These are phyloP conservation scores for Xylogone sp. DNA, from an alignment of 2,329 filamentous ascomycete genomes.

Conservation along the genomic window DNA sequence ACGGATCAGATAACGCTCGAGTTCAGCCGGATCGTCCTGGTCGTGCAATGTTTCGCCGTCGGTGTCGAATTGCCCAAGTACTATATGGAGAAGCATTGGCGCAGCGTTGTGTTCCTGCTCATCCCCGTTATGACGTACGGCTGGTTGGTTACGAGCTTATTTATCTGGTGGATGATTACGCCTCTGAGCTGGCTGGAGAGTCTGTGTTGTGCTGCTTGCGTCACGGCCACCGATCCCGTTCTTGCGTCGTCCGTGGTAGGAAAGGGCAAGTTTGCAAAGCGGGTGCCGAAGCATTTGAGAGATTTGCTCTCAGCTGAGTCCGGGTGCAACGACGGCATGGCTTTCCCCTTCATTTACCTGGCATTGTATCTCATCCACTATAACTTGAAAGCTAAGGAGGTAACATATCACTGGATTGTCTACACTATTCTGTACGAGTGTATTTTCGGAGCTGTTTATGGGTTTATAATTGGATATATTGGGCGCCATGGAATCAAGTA, in stretches of 20 bases:
- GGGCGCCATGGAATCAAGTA: conserved; percentile 87
- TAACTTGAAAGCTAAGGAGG: conserved; percentile 60
- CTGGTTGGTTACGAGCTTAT: conserved; percentile 87
- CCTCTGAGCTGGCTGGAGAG: conserved; percentile 85
- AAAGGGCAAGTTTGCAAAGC: conserved; percentile 97
- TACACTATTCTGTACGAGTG: conserved; percentile 93
- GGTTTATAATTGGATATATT: conserved; percentile 82
- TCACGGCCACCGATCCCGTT: conserved; percentile 96
- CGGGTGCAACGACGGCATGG: conserved; percentile 99
- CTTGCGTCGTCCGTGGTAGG: conserved; percentile 96
- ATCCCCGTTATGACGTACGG: conserved; percentile 97
- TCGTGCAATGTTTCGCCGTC: conserved; percentile 89
- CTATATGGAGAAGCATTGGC: conserved; percentile 99
- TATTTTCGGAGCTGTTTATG: conserved; percentile 85
- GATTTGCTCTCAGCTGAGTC: conserved; percentile 95
- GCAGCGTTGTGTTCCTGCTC: conserved; percentile 81
- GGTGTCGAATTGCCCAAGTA: conserved; percentile 86
- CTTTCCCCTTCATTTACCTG: conserved; percentile 95
- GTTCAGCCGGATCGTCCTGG: conserved; percentile 83
- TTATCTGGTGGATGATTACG: conserved; percentile 88
- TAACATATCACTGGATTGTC: conserved; percentile 84
- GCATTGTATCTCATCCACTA: conserved; percentile 87
- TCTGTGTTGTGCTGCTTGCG: conserved; percentile 82
- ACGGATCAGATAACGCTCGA: conserved; percentile 84
- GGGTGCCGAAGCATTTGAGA: conserved; percentile 94